Percentiles rank a stretch among this genome's conserved stretches.
Evolutionary conservation across 179 eudicot species (phyloP).

Genomic region (Silene coronaria): DNA sequence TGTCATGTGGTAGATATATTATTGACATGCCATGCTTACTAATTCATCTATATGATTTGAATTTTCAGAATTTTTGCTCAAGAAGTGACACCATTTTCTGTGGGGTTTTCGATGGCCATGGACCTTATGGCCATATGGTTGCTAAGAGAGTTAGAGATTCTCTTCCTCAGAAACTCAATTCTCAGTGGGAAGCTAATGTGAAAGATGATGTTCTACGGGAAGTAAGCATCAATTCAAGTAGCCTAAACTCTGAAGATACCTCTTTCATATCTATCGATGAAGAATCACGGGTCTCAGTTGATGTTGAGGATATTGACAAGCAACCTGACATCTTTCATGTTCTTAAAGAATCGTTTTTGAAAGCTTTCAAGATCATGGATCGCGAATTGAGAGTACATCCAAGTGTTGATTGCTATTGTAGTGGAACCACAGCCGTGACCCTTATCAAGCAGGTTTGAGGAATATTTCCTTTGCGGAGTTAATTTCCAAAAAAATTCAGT

Average conservation of each 20-base stretch:
- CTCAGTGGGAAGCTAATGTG: constrained; percentile 67
- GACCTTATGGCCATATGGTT: constrained; percentile 90
- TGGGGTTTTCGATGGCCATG: constrained; percentile 92
- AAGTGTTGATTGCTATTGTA: constrained; percentile 74
- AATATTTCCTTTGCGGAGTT: not conserved
- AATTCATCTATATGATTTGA: not conserved
- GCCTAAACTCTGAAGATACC: constrained; percentile 50
- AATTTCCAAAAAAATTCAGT: not conserved
- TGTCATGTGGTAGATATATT: not conserved
- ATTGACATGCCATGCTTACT: not conserved
- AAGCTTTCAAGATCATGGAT: constrained; percentile 79
- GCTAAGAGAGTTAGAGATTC: constrained; percentile 83
- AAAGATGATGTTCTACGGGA: constrained; percentile 61
- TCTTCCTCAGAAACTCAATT: constrained; percentile 68
- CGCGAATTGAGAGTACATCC: constrained; percentile 57
- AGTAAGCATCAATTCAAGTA: constrained; percentile 47
- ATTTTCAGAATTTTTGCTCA: constrained; percentile 65
- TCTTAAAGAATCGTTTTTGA: constrained; percentile 69
- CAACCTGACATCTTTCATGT: constrained; percentile 58
- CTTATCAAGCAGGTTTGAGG: constrained; percentile 62
- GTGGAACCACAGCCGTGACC: constrained; percentile 95
- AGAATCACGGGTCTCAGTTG: constrained; percentile 43
- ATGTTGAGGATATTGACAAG: constrained; percentile 46
- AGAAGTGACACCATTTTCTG: constrained; percentile 68
- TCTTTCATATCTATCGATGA: constrained; percentile 54